Evolutionary conservation across 2,329 filamentous ascomycete genomes (phyloP), one percentile per base, ranked within the genome.

Genomic region (Diaporthe aspalathi): DNA sequence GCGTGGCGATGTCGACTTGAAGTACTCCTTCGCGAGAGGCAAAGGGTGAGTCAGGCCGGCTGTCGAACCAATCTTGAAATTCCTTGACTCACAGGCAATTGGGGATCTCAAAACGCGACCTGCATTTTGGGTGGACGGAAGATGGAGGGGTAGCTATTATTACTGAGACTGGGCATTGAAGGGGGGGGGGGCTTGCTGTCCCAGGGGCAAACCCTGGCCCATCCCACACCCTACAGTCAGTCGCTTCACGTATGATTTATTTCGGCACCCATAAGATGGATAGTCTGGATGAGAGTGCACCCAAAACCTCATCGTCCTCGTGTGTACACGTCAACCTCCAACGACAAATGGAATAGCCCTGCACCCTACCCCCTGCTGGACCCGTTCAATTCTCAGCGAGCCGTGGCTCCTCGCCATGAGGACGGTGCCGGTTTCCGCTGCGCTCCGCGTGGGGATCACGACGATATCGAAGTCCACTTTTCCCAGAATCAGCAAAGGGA

Each of bases 1-100:
- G 74, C 76, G 74, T 78, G 73, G 74, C 75, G 76, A 67, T 65
- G 67, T 73, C 45, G 32, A 68, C 49, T 67, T 57, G 57, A 4
- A 38, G 50, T 38, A 27, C 40, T 66, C 20, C 16, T 38, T 24
- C 35, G n/a, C 12, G 29, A 11, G 38, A 67, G 35, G 38, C 32
- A 67, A 43, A 43, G 35, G 67, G 60, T 69, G 72, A 62, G 65
- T 66, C 70, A 53, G 20, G 63, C 63, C 27, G 14, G 56, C 17
- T 67, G 32, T 24, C 53, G 57, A 67, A 38, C 35, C 32, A 20
- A 29, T 60, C 45, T n/a, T 60, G 54, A 53, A 29, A 50, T 50
- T 69, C 47, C 52, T 68, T 71, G 70, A 71, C 38, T 68, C 63
- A 71, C 54, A 40, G 43, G 45, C 53, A 29, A 47, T 20, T 6